A percentile compares a stretch with the other conserved stretches of the same genome.
Conservation (phyloP, 73 alveolate species). For the Tetrahymena borealis region DNA sequence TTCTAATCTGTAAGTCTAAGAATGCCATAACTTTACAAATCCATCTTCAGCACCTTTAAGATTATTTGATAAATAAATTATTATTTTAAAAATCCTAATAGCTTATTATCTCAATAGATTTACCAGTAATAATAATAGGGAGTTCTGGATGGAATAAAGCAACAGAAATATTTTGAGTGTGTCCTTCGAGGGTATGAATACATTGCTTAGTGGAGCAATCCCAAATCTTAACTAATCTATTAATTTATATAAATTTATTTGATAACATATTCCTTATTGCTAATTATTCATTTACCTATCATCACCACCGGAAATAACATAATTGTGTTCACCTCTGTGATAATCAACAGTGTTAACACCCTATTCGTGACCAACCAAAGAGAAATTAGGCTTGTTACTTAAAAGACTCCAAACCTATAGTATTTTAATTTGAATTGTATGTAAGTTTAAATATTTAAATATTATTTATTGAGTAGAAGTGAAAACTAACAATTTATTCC, state of each 20-base stretch:
- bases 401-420: conserved; percentile 63
- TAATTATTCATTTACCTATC: conserved; percentile 47
- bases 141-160: conserved; percentile 96
- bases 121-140: conserved; percentile 92
- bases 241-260: neutral
- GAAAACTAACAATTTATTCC: too few species aligned
- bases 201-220: conserved; percentile 98
- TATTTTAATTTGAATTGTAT: too few species aligned
- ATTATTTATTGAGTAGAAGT: too few species aligned
- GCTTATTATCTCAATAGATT: conserved; percentile 1
- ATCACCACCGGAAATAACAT: conserved; percentile 97
- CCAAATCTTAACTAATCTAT: conserved; percentile 93
- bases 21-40: conserved; percentile 92
- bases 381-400: conserved; percentile 78
- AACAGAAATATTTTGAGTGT: conserved; percentile 85
- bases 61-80: neutral
- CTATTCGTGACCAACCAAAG: conserved; percentile 91
- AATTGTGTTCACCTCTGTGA: conserved; percentile 90
- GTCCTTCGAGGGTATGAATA: conserved; percentile 84
- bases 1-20: conserved; percentile 91
- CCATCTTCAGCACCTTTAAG: conserved; percentile 77
- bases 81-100: neutral
- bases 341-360: conserved; percentile 97
- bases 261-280: neutral
- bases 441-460: too few species aligned